Percentiles rank a stretch among this genome's conserved stretches.
These are phyloP conservation scores for Bryoglossum gracile DNA, from an alignment of 495 filamentous ascomycete genomes.

Conservation along the genomic window DNA sequence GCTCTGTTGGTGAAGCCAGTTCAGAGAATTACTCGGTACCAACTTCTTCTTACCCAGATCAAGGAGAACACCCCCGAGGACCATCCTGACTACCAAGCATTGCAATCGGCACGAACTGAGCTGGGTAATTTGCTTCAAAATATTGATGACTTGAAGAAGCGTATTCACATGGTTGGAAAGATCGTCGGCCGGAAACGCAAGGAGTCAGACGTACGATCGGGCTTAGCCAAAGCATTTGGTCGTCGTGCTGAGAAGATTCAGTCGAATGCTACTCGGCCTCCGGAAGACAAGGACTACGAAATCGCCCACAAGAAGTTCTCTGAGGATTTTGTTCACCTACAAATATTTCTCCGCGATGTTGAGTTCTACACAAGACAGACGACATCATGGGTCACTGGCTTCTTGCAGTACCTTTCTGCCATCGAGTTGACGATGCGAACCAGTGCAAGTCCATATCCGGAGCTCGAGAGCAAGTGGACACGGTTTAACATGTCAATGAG, in stretches of 20 bases:
- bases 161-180: constrained; percentile 80
- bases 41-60: constrained; percentile 70
- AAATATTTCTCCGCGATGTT: constrained; percentile 84
- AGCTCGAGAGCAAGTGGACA: constrained; percentile 87
- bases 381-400: constrained; percentile 61
- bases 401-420: constrained; percentile 59
- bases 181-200: constrained; percentile 80
- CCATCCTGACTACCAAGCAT: constrained; percentile 70
- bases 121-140: constrained; percentile 67
- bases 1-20: constrained; percentile 92
- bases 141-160: constrained; percentile 89
- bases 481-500: constrained; percentile 73
- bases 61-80: constrained; percentile 68
- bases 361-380: constrained; percentile 75
- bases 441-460: constrained; percentile 56
- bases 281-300: constrained; percentile 74
- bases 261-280: constrained; percentile 55
- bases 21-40: constrained; percentile 88
- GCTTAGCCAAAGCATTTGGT: constrained; percentile 83
- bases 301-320: constrained; percentile 69
- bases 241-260: constrained; percentile 41
- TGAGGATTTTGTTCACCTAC: constrained; percentile 81
- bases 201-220: constrained; percentile 77
- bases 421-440: constrained; percentile 59
- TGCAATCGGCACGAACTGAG: constrained; percentile 54